phyloP scores from a whole-genome alignment of 208 protist genomes.

The Trichomonas vaginalis region DNA sequence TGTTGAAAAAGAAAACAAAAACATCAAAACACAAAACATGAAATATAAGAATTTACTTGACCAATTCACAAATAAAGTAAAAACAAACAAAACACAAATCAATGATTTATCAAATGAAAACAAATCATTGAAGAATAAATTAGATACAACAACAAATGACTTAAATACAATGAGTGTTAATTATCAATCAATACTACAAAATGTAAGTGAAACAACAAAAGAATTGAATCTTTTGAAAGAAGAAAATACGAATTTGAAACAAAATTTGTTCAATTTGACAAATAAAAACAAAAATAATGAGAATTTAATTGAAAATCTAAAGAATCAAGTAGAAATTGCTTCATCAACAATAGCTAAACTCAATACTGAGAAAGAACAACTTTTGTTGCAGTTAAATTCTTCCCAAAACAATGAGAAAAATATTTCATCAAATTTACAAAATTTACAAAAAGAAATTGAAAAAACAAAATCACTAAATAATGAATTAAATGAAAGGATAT shows the following conservation, averaged over 20 bases:
- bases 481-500: neutral
- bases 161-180: neutral
- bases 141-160: neutral
- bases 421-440: no score
- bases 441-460: neutral
- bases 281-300: neutral
- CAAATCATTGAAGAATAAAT: neutral
- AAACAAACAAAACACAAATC: neutral
- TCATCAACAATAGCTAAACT: neutral
- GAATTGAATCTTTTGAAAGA: neutral
- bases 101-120: neutral
- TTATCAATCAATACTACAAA: neutral
- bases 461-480: neutral
- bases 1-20: neutral
- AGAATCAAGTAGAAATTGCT: neutral
- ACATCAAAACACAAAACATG: neutral
- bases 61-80: neutral
- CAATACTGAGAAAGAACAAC: neutral
- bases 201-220: neutral
- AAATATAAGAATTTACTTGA: neutral
- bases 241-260: neutral
- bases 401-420: no score
- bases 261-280: neutral
- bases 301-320: neutral
- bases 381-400: neutral